Percentiles rank a stretch among this genome's conserved stretches.
Evolutionary conservation across 2,329 filamentous ascomycete species (phyloP).

Genomic region (Calonectria pseudoturangicola): DNA sequence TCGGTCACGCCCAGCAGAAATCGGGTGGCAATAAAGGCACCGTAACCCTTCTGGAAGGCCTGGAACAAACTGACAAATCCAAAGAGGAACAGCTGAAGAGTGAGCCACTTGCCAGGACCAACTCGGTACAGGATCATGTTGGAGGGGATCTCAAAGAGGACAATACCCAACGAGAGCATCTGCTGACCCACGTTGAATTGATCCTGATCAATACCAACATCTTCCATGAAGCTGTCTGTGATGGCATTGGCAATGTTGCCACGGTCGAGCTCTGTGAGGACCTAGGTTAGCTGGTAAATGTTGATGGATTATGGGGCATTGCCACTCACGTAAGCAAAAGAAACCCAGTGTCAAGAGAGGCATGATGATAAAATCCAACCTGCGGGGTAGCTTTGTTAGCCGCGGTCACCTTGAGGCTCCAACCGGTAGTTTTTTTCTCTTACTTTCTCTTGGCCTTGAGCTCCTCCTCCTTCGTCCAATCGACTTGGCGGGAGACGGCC

Average conservation of each 20-base stretch:
- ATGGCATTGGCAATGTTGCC: constrained; percentile 68
- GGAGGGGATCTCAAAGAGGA: constrained; percentile 64
- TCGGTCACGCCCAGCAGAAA: constrained; percentile 72
- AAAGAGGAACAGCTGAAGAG: constrained; percentile 71
- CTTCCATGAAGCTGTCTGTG: constrained; percentile 69
- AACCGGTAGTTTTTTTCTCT: constrained; percentile 37
- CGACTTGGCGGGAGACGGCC: constrained; percentile 52
- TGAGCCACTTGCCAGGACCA: constrained; percentile 71
- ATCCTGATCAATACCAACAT: constrained; percentile 69
- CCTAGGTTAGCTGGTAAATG: constrained; percentile 7
- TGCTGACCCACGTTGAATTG: constrained; percentile 72
- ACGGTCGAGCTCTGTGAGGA: constrained; percentile 59
- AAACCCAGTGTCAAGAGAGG: constrained; percentile 64
- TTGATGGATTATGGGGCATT: not conserved
- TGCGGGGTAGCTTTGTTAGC: constrained; percentile 39
- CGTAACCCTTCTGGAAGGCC: constrained; percentile 68
- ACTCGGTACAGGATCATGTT: constrained; percentile 61
- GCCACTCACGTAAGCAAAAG: constrained; percentile 63
- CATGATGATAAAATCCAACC: constrained; percentile 65
- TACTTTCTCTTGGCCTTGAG: constrained; percentile 62
- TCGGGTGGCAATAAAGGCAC: constrained; percentile 68
- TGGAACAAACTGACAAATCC: constrained; percentile 73
- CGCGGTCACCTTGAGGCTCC: not conserved
- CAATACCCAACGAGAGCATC: constrained; percentile 70
- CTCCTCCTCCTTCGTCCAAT: constrained; percentile 62